Base-by-base conservation (phyloP, 306 rosid species). In the Argentina anserina region DNA sequence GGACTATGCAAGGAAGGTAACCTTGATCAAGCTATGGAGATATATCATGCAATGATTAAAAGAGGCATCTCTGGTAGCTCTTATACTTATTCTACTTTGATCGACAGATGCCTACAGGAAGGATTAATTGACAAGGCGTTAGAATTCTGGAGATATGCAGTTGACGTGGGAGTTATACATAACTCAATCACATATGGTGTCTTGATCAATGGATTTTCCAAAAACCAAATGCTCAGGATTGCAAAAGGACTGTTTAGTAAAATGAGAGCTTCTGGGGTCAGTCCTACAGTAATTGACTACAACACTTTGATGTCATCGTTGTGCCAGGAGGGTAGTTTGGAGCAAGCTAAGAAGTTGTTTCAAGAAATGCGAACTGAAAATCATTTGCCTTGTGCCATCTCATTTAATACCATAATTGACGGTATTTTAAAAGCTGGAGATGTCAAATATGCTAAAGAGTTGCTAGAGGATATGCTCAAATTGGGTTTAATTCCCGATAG, bases 171-270 rank as follows among this genome's bases (percentile, higher is more conserved):
- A 67, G 55, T 82, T 69, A 79, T 70, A 73, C 92, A 89, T 17
- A 81, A 88, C 62, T 67, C 90, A 42, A 13, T 42, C 64, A 89
- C 96, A 5, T 89, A 78, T 25, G 79, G 87, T 77, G 58, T 88
- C 37, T 78, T 91, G 84, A 88, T 94, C 60, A 81, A 78, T 81
- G 97, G 97, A 72, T 80, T 94, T 69, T 94, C 97, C 86, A 85
- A 87, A 78, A 84, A 82, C 87, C 89, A 85, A 42, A 76, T 91
- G 77, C 81, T 86, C 60, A 82, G 75, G 28, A 40, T 93, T 60
- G 98, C 94, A 59, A 91, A 75, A 82, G 98, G 97, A 67, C 79
- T 93, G 69, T 82, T 93, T 65, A 43, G 26, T 71, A 89, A 86
- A 73, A 85, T 52, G 82, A 84, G 76, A 78, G 78, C 60, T 72